phyloP scores from a whole-genome alignment of 2,329 filamentous ascomycete genomes.

The Dactylellina leptospora region DNA sequence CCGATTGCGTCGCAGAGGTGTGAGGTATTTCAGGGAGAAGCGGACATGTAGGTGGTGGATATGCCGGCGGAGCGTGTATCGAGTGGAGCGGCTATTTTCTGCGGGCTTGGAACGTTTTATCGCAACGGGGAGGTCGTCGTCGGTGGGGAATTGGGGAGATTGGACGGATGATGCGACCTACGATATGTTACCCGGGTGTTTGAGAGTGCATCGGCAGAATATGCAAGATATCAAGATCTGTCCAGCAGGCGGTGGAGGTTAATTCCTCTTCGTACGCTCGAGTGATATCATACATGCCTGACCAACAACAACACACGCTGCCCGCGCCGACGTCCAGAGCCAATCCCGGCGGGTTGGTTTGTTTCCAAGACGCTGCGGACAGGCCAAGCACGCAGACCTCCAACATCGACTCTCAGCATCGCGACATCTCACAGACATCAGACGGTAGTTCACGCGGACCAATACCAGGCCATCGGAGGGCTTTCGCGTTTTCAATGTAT shows the following conservation, averaged over 20 bases:
- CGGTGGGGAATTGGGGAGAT: too few relatives aligned
- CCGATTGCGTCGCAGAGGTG: too few relatives aligned
- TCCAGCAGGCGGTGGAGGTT: conserved; percentile 25
- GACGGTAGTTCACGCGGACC: too few relatives aligned
- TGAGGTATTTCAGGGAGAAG: too few relatives aligned
- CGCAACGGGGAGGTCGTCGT: not conserved
- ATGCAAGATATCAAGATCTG: too few relatives aligned
- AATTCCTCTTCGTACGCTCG: not conserved
- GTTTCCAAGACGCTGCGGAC: not conserved
- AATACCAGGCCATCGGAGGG: too few relatives aligned
- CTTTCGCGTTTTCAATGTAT: too few relatives aligned
- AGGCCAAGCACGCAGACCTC: too few relatives aligned
- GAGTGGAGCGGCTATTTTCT: not conserved
- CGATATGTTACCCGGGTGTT: not conserved
- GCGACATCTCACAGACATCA: too few relatives aligned
- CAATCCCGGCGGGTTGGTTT: not conserved
- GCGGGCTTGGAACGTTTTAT: too few relatives aligned
- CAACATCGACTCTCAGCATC: too few relatives aligned
- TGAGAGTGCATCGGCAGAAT: not conserved
- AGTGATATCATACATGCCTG: conserved; percentile 37
- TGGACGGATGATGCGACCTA: not conserved
- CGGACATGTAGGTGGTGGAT: not conserved
- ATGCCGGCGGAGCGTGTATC: not conserved
- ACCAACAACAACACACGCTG: conserved; percentile 11
- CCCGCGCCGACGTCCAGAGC: too few relatives aligned